Base-by-base conservation (phyloP, 495 filamentous ascomycete species). In the Tuber umbilicatum region DNA sequence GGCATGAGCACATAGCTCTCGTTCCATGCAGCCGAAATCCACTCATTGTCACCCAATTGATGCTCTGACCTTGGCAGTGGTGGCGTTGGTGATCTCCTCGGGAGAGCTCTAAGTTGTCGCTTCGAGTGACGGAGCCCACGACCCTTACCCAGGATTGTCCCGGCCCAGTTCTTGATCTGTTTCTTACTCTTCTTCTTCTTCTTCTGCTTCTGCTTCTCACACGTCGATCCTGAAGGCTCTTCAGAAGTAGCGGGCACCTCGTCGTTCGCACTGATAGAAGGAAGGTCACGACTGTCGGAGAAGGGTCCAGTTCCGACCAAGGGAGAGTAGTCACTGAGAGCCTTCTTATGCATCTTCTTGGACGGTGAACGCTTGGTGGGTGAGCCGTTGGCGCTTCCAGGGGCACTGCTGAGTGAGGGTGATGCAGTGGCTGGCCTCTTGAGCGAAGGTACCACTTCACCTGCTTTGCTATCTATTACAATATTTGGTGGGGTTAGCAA, bases 161-260 rank as follows among this genome's bases (percentile, higher is more conserved):
- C 80, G 41, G 80, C 80, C 80, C 80, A 81, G 70, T 81, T 81
- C 68, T 82, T 82, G 45, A 82, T 78, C 67, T 82, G 75, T 73
- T 82, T 82, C 81, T 81, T 81, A 38, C 79, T 45, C 80, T 82
- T 82, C 73, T 78, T 82, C 71, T 82, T 80, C 76, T 81, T 80
- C 68, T 82, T 81, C 39, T 74, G 75, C 31, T 60, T 31, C 73
- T 78, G 78, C 69, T 80, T 76, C 35, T 76, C 78, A 37, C 37
- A 21, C 23, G 45, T 75, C 43, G 73, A 64, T 67, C 70, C 72
- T 16, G 74, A 74, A 31, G 78, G 73, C 42, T 60, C 38, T 19
- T 77, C 77, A 23, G 70, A 60, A 19, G 42, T 39, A 43, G 31
- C 45, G 19, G 40, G 72, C 55, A 60, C 41, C 40, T 71, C 69